phyloP scores from a whole-genome alignment of 805 yeast species.

The Saccharomycopsis sp. region DNA sequence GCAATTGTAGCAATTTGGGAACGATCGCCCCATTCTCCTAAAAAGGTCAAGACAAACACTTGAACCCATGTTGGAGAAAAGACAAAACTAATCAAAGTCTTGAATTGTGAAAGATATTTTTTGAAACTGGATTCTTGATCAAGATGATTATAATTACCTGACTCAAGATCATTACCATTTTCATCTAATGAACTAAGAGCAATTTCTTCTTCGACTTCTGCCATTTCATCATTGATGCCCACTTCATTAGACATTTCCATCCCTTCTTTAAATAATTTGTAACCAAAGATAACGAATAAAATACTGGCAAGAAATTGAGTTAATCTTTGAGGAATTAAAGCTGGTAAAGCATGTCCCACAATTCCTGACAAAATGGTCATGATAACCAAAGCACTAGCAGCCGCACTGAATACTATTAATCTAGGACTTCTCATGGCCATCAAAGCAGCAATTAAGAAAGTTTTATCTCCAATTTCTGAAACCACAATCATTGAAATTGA shows the following conservation, averaged over 20 bases:
- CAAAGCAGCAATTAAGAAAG: slow-evolving; percentile 90
- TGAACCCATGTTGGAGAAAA: slow-evolving; percentile 89
- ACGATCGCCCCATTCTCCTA: slow-evolving; percentile 99
- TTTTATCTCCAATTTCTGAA: slow-evolving; percentile 97
- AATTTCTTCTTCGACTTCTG: slow-evolving; percentile 93
- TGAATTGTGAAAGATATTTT: slow-evolving; percentile 28
- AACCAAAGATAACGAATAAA: slow-evolving; percentile 75
- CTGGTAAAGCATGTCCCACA: slow-evolving; percentile 85
- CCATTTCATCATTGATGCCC: slow-evolving; percentile 91
- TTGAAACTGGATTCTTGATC: slow-evolving; percentile 17
- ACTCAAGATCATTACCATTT: slow-evolving; percentile 47
- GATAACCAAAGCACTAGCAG: slow-evolving; percentile 71
- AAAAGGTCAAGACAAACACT: slow-evolving; percentile 88
- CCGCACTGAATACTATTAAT: slow-evolving; percentile 76
- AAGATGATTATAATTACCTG: slow-evolving; percentile 24
- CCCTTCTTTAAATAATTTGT: slow-evolving; percentile 71
- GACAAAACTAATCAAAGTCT: slow-evolving; percentile 48
- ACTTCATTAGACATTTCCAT: slow-evolving; percentile 65
- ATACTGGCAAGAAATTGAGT: slow-evolving; percentile 77
- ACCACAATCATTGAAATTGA: slow-evolving; percentile 84
- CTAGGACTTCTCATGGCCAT: slow-evolving; percentile 96
- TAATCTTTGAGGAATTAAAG: slow-evolving; percentile 65
- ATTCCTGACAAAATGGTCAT: slow-evolving; percentile 90
- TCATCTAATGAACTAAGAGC: slow-evolving; percentile 48
- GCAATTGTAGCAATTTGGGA: slow-evolving; percentile 98